Evolutionary conservation across 129 eudicot genomes (phyloP), one percentile per base, ranked within the genome.

Genomic region (Chrysanthemum makinoi): DNA sequence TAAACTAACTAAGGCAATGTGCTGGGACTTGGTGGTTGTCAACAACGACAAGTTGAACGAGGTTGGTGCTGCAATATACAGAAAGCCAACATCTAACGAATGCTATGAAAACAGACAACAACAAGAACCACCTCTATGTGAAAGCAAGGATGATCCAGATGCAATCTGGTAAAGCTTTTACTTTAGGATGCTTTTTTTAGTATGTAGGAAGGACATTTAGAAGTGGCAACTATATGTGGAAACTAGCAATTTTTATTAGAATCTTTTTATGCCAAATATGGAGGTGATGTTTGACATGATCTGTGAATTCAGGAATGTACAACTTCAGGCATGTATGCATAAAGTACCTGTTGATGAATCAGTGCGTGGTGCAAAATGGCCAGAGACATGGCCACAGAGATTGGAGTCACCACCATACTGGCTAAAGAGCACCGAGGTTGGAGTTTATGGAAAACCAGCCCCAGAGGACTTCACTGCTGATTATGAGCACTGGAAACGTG

Each of bases 101-200:
- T 87, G 93, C 82, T 87, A 87, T 33, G 85, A 81, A 70, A 69
- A 67, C 57, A 84, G 93, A 77, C 65, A 56, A 53, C 72, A 79
- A 81, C 75, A 84, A 35, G 89, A 87, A 2, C 93, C 93, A 19
- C 93, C 93, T 5, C 70, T 84, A 35, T 87, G 93, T 70, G 79
- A 84, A 54, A 73, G 48, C 62, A 75, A 76, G 30, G 93, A 87
- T 65, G 89, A 87, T 20, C 87, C 93, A 0, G 82, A 87, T 80
- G 89, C 83, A 69, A 82, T 83, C 35, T 87, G 93, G 93, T 87
- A 84, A 46, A 53, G 20, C 50, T 59, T 48, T 24, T 24, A 47
- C 16, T n/a, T 65, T 18, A 24, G 49, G 2, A 9, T 18, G 46
- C 3, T 28, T 15, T 10, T 65, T 5, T 11, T 33, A 51, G 10